Conservation (phyloP, 768 basidiomycete genomes). For the Leucosporidium scottii region DNA sequence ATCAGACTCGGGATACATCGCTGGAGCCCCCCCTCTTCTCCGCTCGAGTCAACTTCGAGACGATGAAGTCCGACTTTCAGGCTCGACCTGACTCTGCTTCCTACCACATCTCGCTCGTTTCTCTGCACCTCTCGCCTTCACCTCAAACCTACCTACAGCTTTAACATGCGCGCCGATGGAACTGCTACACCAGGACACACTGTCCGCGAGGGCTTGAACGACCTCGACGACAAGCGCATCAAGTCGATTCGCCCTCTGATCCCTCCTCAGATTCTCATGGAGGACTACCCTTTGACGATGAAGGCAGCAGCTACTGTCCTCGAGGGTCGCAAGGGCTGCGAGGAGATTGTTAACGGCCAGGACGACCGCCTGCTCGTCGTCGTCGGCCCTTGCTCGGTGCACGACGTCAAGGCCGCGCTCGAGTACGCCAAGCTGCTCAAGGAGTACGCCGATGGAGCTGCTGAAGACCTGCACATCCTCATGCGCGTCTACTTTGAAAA, state of each 20-base stretch:
- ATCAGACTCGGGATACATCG: too few relatives aligned
- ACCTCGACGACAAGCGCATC: conserved; percentile 33
- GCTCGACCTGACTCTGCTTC: not conserved
- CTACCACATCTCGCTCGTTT: not conserved
- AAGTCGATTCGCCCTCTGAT: conserved; percentile 35
- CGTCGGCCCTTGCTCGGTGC: conserved; percentile 80
- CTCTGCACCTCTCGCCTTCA: not conserved
- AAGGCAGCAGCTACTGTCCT: conserved; percentile 74
- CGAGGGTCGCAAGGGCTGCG: conserved; percentile 69
- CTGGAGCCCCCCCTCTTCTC: too few relatives aligned
- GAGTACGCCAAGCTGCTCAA: conserved; percentile 73
- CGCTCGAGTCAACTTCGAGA: too few relatives aligned
- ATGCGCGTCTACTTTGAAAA: conserved; percentile 98
- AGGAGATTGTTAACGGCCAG: conserved; percentile 70
- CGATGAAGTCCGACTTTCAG: too few relatives aligned
- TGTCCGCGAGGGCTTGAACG: conserved; percentile 19
- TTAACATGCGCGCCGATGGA: conserved; percentile 7
- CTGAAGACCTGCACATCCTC: conserved; percentile 82
- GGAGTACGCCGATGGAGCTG: conserved; percentile 68
- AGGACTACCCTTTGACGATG: conserved; percentile 55
- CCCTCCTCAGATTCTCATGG: conserved; percentile 33
- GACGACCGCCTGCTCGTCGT: conserved; percentile 87
- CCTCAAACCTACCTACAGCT: not conserved
- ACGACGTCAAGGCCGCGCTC: conserved; percentile 44
- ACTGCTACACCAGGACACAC: conserved; percentile 4